Evolutionary conservation across 1,284 basidiomycete genomes (phyloP), one percentile per base, ranked within the genome.

Genomic region (Microstroma glucosiphilum): DNA sequence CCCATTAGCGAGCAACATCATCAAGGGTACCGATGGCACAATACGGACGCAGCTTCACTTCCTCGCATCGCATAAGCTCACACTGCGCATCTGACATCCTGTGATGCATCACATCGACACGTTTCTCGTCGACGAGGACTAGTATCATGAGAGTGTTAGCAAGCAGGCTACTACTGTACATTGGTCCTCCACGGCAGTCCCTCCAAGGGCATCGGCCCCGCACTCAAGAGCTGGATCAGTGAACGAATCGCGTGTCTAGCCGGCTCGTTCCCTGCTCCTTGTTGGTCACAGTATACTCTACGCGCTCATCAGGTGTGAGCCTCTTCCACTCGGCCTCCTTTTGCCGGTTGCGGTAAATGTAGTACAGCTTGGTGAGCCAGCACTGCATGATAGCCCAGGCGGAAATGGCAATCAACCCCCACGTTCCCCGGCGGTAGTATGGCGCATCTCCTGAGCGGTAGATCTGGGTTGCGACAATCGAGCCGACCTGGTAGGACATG

Each of bases 401-500:
- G 12, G 60, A 61, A 8, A 67, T 61, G 0, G 30, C 53, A 41
- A 71, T 60, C 23, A 72, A 61, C 2, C 56, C 69, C 3, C 59
- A 51, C 58, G 71, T 73, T 3, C 67, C 69, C 37, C 66, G 66
- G 48, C 58, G 59, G 57, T 75, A 70, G 53, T 67, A 63, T 0
- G 73, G 71, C 25, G 68, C 65, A 42, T 70, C 68, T 3, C 56
- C 58, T 25, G 64, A 60, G 12, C 67, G 69, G 53, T 72, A 76
- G 42, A 74, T 59, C n/a, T 65, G 60, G 6, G 65, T 64, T 0
- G 69, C 57, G 9, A 70, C 58, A 41, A 76, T 62, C 4, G 60
- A 60, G 15, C 64, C 66, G 2, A 63, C 62, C 48, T 75, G 73
- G 6, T 72, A 68, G 15, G 56, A 64, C 73, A 71, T 75, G 64